These are phyloP conservation scores for Vitis labrusca DNA, from an alignment of 164 flowering plant species.

Conservation along the genomic window DNA sequence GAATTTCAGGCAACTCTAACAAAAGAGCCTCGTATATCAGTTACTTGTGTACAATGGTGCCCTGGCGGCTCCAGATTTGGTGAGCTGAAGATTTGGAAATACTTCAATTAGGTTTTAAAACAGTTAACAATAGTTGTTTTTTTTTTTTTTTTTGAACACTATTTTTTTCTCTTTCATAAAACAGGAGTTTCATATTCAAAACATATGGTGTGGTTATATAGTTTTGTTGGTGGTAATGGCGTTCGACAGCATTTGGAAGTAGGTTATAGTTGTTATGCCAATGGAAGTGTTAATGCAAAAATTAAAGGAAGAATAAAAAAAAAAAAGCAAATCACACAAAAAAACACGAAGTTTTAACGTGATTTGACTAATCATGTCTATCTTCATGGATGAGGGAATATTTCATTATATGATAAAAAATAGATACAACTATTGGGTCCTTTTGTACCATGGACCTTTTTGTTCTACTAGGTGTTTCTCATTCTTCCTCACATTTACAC, in stretches of 20 bases:
- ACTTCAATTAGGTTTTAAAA: background rate
- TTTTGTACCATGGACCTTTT: no score
- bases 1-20: slow-evolving; percentile 14
- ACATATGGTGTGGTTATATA: slow-evolving; percentile 19
- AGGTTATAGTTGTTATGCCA: background rate
- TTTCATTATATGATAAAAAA: no score
- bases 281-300: no score
- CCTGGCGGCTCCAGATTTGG: slow-evolving; percentile 31
- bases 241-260: slow-evolving; percentile 28
- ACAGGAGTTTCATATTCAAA: slow-evolving; percentile 29
- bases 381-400: background rate
- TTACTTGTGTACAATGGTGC: slow-evolving; percentile 24
- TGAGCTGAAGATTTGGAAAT: slow-evolving; percentile 1
- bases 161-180: background rate
- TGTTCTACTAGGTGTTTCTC: no score
- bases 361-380: background rate
- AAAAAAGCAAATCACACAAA: no score
- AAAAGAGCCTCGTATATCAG: slow-evolving; percentile 23
- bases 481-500: no score
- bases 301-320: no score
- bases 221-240: slow-evolving; percentile 15
- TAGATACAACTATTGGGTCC: no score
- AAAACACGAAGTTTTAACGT: no score
- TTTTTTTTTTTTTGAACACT: background rate
- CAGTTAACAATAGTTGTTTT: background rate